Evolutionary conservation across 768 basidiomycete genomes (phyloP).

Genomic region (Austroboletus festivus): DNA sequence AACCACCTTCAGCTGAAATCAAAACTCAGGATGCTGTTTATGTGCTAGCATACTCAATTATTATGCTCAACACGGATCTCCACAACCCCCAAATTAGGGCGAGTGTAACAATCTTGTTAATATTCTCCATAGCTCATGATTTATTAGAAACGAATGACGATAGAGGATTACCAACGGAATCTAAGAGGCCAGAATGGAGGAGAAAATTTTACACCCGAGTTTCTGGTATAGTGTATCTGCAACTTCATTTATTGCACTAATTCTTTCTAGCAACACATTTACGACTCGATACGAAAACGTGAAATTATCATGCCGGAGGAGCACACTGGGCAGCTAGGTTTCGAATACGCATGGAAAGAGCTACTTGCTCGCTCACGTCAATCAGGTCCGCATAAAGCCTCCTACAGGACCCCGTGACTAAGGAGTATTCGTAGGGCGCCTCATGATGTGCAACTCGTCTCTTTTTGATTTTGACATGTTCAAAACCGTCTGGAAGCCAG

Average conservation of each 20-base stretch:
- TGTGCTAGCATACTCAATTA: constrained; percentile 91
- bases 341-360: constrained; percentile 99
- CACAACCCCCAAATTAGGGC: constrained; percentile 93
- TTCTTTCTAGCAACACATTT: constrained; percentile 69
- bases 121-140: constrained; percentile 3
- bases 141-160: constrained; percentile 87
- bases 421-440: constrained; percentile 48
- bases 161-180: constrained; percentile 92
- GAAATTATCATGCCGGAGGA: constrained; percentile 99
- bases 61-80: constrained; percentile 96
- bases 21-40: constrained; percentile 91
- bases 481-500: constrained; percentile 86
- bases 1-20: constrained; percentile 63
- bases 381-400: constrained; percentile 52
- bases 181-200: constrained; percentile 89
- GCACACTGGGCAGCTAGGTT: constrained; percentile 92
- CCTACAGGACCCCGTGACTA: constrained; percentile 2
- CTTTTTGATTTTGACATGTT: constrained; percentile 93
- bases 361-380: constrained; percentile 76
- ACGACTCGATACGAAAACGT: constrained; percentile 88
- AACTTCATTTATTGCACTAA: constrained; percentile 8
- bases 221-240: constrained; percentile 53
- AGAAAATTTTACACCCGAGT: constrained; percentile 78
- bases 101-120: constrained; percentile 27
- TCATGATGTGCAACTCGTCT: constrained; percentile 73